Conservation (phyloP, 1,284 basidiomycete species). For the Pyrrhoderma lamaoense region DNA sequence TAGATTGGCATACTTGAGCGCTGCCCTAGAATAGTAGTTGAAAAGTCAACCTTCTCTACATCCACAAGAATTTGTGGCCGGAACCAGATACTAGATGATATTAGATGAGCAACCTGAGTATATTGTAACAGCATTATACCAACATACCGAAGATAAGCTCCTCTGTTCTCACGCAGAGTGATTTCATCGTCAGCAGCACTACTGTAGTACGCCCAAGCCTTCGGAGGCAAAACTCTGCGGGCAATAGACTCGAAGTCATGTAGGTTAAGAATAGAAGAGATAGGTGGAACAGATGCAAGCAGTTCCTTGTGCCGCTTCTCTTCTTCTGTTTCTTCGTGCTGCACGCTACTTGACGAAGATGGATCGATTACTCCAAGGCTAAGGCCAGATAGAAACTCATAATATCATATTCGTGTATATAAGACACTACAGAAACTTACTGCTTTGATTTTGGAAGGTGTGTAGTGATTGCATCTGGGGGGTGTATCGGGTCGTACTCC, state of each 20-base stretch:
- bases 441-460: constrained; percentile 75
- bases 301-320: constrained; percentile 54
- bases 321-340: constrained; percentile 41
- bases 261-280: constrained; percentile 77
- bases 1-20: constrained; percentile 76
- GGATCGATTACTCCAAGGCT: constrained; percentile 68
- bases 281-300: constrained; percentile 50
- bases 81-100: constrained; percentile 74
- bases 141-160: constrained; percentile 64
- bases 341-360: constrained; percentile 49
- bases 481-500: constrained; percentile 84
- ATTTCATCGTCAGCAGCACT: constrained; percentile 87
- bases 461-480: constrained; percentile 79
- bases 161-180: constrained; percentile 81
- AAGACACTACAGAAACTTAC: constrained; percentile 33
- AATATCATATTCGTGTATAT: constrained; percentile 5
- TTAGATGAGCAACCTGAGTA: background rate
- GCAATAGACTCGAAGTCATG: constrained; percentile 91
- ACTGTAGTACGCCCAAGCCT: constrained; percentile 88
- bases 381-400: constrained; percentile 21
- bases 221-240: constrained; percentile 62
- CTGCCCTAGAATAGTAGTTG: constrained; percentile 72
- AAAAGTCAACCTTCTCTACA: constrained; percentile 77
- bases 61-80: constrained; percentile 82
- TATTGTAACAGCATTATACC: background rate